Conservation (phyloP, 2,329 filamentous ascomycete genomes). For the Onygenales sp. region DNA sequence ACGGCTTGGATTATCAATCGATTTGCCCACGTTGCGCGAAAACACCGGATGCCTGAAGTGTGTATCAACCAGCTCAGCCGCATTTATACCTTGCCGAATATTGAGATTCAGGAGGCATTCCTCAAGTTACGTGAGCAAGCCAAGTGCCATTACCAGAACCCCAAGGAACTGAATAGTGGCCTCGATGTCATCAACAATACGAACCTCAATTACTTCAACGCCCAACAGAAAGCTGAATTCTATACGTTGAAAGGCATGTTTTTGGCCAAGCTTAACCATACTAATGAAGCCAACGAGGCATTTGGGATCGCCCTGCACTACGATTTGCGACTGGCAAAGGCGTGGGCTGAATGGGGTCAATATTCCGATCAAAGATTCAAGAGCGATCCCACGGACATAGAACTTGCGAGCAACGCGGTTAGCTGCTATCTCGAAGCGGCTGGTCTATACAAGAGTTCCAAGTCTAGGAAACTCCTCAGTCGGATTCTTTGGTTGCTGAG, state of each 20-base stretch:
- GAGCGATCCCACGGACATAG: conserved; percentile 71
- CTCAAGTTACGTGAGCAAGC: conserved; percentile 96
- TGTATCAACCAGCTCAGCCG: conserved; percentile 95
- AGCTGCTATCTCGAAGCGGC: conserved; percentile 95
- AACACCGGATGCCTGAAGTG: conserved; percentile 92
- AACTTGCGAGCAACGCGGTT: conserved; percentile 79
- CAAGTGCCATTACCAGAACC: conserved; percentile 97
- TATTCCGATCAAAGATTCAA: conserved; percentile 98
- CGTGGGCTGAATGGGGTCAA: conserved; percentile 98
- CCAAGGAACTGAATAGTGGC: conserved; percentile 80
- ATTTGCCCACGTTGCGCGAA: conserved; percentile 93
- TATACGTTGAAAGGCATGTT: conserved; percentile 99
- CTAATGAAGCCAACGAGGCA: conserved; percentile 83
- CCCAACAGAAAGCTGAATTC: conserved; percentile 95
- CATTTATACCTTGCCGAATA: conserved; percentile 97
- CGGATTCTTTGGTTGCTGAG: conserved; percentile 93
- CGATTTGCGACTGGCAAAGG: conserved; percentile 89
- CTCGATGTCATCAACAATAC: conserved; percentile 99
- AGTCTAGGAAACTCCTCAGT: conserved; percentile 86
- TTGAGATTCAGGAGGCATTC: conserved; percentile 99
- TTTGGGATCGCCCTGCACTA: conserved; percentile 95
- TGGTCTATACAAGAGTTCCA: conserved; percentile 92
- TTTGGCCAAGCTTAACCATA: conserved; percentile 82
- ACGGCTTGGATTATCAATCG: conserved; percentile 99
- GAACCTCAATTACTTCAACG: conserved; percentile 95